Conservation (phyloP, 176 grass and related monocot genomes). For the Thalia dealbata region DNA sequence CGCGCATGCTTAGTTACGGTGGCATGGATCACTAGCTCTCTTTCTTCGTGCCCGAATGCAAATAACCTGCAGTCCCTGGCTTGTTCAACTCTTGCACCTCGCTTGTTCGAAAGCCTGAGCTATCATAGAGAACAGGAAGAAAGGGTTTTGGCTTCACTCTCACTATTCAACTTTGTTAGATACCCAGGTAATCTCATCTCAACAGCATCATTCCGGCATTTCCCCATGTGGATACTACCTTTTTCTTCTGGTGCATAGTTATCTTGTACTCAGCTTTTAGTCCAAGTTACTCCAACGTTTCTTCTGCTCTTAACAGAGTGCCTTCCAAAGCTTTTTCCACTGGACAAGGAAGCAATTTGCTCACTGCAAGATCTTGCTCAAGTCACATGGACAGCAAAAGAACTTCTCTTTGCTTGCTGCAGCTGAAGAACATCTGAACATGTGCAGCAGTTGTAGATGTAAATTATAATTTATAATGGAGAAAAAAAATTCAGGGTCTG, state of each 20-base stretch:
- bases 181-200: conserved; percentile 50
- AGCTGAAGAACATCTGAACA: conserved; percentile 22
- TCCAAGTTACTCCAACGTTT: not conserved
- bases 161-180: conserved; percentile 72
- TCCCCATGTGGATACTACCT: not conserved
- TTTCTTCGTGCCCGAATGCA: conserved; percentile 36
- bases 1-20: conserved; percentile 66
- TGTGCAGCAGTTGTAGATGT: not conserved
- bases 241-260: not conserved
- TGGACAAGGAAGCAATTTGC: conserved; percentile 48
- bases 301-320: conserved; percentile 42
- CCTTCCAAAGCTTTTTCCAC: conserved; percentile 68
- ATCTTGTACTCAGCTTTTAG: not conserved
- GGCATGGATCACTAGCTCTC: conserved; percentile 68
- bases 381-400: conserved; percentile 87
- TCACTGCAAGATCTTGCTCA: conserved; percentile 74
- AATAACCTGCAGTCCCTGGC: conserved; percentile 51
- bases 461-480: not conserved
- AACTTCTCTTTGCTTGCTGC: conserved; percentile 88
- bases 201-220: not conserved
- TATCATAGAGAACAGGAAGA: conserved; percentile 78
- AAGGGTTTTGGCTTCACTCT: conserved; percentile 71
- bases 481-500: not conserved
- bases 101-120: conserved; percentile 59
- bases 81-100: conserved; percentile 47